These are phyloP conservation scores for Nicotiana noctiflora DNA, from an alignment of 257 asterid species.

Conservation along the genomic window DNA sequence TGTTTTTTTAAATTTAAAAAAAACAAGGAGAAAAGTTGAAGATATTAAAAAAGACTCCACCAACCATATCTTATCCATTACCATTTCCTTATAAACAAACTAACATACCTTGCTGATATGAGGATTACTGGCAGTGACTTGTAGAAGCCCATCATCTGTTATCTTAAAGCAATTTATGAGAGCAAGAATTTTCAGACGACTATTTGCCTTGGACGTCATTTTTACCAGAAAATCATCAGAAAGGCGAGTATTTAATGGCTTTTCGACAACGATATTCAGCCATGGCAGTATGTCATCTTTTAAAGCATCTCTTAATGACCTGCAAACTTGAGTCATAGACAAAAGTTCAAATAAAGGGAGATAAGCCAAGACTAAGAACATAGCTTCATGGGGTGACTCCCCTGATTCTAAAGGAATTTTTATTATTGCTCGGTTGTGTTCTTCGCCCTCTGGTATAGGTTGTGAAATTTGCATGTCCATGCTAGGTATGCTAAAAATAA, in stretches of 20 bases:
- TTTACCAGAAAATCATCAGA: conserved; percentile 38
- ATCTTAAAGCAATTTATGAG: conserved; percentile 47
- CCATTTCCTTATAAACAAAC: background rate
- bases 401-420: conserved; percentile 5
- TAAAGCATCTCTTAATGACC: conserved; percentile 56
- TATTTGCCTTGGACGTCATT: conserved; percentile 43
- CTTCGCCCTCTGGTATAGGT: conserved; percentile 16
- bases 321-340: conserved; percentile 46
- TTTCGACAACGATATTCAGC: conserved; percentile 42
- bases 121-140: conserved; percentile 42
- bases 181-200: conserved; percentile 43
- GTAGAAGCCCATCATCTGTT: conserved; percentile 52
- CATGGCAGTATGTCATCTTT: conserved; percentile 57
- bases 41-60: background rate
- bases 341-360: conserved; percentile 63
- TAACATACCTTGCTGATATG: conserved; percentile 44
- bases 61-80: conserved; percentile 33
- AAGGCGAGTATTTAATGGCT: conserved; percentile 44
- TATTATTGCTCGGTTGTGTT: background rate
- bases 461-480: background rate
- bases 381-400: conserved; percentile 48
- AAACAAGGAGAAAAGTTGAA: no score
- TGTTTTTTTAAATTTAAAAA: no score
- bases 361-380: conserved; percentile 54
- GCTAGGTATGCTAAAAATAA: background rate